Evolutionary conservation across 352 stramenopile species (phyloP).

Genomic region (Phytophthora vignae): DNA sequence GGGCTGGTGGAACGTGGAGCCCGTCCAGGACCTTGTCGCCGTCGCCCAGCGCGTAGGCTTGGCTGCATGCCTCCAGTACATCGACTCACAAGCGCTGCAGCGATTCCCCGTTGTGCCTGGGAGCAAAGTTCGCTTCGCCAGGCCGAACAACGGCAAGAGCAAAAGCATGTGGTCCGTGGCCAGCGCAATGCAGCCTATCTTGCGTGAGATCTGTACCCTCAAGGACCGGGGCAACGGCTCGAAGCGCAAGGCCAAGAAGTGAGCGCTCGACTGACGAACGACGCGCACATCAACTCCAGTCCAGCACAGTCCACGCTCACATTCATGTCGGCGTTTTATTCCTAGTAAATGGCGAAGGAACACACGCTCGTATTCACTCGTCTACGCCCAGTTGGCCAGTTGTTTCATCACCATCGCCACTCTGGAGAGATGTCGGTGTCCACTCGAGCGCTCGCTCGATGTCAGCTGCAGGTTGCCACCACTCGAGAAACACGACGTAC

Average conservation of each 20-base stretch:
- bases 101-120: slow-evolving; percentile 28
- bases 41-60: slow-evolving; percentile 23
- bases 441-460: slow-evolving; percentile 76
- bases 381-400: slow-evolving; percentile 11
- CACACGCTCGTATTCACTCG: neutral
- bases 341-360: neutral
- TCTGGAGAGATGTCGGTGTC: slow-evolving; percentile 22
- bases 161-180: slow-evolving; percentile 43
- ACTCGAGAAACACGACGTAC: slow-evolving; percentile 64
- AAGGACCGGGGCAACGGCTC: slow-evolving; percentile 12
- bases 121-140: neutral
- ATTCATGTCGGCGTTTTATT: slow-evolving; percentile 4
- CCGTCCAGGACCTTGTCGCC: slow-evolving; percentile 27
- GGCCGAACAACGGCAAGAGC: slow-evolving; percentile 27
- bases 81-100: slow-evolving; percentile 28
- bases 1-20: slow-evolving; percentile 41
- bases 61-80: slow-evolving; percentile 30
- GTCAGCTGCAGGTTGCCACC: slow-evolving; percentile 58
- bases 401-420: slow-evolving; percentile 8
- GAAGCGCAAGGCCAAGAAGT: slow-evolving; percentile 1
- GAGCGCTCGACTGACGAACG: neutral
- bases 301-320: neutral
- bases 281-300: neutral
- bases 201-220: slow-evolving; percentile 25
- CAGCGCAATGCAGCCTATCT: neutral